Evolutionary conservation across 306 rosid genomes (phyloP).

Genomic region (Vigna reflexopilosa): DNA sequence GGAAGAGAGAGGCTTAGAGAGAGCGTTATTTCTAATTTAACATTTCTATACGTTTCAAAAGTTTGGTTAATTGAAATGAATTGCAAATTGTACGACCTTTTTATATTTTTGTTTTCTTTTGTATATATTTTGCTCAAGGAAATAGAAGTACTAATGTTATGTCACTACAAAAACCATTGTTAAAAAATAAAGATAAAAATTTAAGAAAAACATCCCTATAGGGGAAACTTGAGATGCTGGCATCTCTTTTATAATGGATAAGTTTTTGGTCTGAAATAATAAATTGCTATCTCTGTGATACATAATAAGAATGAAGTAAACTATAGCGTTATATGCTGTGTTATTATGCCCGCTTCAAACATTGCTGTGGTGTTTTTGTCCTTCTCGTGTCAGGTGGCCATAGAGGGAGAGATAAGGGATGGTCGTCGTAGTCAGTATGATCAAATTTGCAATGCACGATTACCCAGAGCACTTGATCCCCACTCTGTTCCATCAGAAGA

Average conservation of each 20-base stretch:
- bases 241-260: constrained; percentile 32
- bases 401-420: constrained; percentile 69
- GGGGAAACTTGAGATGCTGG: constrained; percentile 27
- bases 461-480: constrained; percentile 93
- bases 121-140: background rate
- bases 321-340: constrained; percentile 16
- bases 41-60: background rate
- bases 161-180: background rate
- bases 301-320: too few relatives aligned
- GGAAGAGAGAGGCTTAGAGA: constrained; percentile 1
- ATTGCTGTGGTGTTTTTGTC: constrained; percentile 17
- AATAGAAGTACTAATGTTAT: background rate
- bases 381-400: constrained; percentile 60
- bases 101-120: background rate
- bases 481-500: constrained; percentile 93
- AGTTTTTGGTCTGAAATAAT: background rate
- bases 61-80: background rate
- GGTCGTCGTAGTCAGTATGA: constrained; percentile 72
- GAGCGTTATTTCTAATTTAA: background rate
- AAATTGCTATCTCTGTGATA: too few relatives aligned
- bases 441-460: constrained; percentile 89
- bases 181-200: constrained; percentile 18
- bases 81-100: background rate
- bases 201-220: background rate
- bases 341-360: constrained; percentile 12